Evolutionary conservation across 345 rosid genomes (phyloP), one percentile per base, ranked within the genome.

Genomic region (Kernera saxatilis): DNA sequence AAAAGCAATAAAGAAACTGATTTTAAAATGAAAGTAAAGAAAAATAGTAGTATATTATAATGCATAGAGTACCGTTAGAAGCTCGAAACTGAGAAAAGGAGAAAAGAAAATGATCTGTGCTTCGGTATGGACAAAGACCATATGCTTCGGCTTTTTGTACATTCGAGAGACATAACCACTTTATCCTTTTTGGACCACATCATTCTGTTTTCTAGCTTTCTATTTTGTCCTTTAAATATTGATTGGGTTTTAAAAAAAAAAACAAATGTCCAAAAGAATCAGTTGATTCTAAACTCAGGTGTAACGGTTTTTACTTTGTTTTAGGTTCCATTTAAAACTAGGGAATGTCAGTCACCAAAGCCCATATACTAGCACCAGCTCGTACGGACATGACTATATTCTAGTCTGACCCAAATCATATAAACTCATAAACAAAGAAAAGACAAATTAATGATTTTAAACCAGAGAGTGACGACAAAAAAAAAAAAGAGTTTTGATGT

Each of bases 141-240:
- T 49, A 74, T 67, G 73, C 73, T 67, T 74, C 62, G 69, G 40
- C 36, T 45, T 33, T 30, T 22, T 59, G 78, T 58, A 67, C 73
- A n/a, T 62, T 74, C 69, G 78, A 58, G 48, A 67, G 62, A 58
- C 72, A 57, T 40, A 13, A 55, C 41, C 61, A 66, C 69, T 74
- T 74, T 67, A 59, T 13, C 32, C 69, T 59, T 67, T 74, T 60
- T 67, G 69, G 78, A 74, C 78, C 73, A 67, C 78, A 67, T 60
- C 55, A 67, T 74, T 19, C 61, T 73, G 77, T 73, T 54, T 54
- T 44, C 17, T 72, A 64, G 40, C 76, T 54, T 44, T 72, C 48
- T 35, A 10, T 32, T 4, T 37, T 13, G 37, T 50, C 43, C 54
- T 62, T 51, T 23, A 55, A 25, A 25, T 25, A 26, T 36, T 54